Evolutionary conservation across 1,284 basidiomycete genomes (phyloP).

Genomic region (Ceratobasidium sp.): DNA sequence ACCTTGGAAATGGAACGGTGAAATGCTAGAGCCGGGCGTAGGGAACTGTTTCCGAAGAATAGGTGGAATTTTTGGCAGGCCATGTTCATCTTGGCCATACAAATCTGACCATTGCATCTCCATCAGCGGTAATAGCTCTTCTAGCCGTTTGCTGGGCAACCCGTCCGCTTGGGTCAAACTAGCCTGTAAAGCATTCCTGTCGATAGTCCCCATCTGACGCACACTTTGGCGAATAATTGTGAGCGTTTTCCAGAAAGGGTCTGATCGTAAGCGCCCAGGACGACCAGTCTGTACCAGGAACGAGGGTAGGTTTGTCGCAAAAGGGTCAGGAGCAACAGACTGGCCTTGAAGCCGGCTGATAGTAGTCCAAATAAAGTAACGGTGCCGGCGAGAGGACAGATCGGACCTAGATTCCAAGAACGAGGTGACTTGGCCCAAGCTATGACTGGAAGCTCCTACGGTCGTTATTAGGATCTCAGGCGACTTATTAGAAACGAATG

Average conservation of each 20-base stretch:
- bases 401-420: conserved; percentile 36
- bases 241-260: conserved; percentile 75
- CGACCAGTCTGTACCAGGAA: conserved; percentile 79
- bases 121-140: conserved; percentile 31
- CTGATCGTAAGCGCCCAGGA: conserved; percentile 72
- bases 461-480: conserved; percentile 39
- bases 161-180: conserved; percentile 34
- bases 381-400: conserved; percentile 26
- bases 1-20: conserved; percentile 21
- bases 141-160: conserved; percentile 22
- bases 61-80: conserved; percentile 10
- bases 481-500: conserved; percentile 35
- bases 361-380: conserved; percentile 50
- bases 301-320: conserved; percentile 82
- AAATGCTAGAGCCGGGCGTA: neutral
- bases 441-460: conserved; percentile 23
- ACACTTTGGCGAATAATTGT: conserved; percentile 76
- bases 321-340: conserved; percentile 65
- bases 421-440: conserved; percentile 21
- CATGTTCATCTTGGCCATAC: conserved; percentile 35
- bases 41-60: conserved; percentile 28
- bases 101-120: conserved; percentile 45
- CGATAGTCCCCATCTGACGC: conserved; percentile 39
- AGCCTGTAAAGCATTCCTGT: conserved; percentile 29
- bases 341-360: conserved; percentile 48